Evolutionary conservation across 805 yeast genomes (phyloP), one percentile per base, ranked within the genome.

Genomic region (Yamadazyma paraphyllophila): DNA sequence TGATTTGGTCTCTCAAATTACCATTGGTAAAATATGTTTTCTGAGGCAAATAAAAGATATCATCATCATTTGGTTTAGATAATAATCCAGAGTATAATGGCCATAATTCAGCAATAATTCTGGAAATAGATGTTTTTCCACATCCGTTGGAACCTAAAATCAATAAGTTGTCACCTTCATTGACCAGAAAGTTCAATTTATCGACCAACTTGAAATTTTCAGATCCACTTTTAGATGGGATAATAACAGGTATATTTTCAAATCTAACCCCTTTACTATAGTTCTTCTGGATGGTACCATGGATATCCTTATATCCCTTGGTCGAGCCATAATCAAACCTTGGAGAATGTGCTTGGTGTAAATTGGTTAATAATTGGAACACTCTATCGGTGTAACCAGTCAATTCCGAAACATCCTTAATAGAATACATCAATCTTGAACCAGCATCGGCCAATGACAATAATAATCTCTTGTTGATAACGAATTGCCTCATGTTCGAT

Each of bases 381-480:
- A 91, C 85, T 52, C 97, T 71, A 56, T 88, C 92, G 0, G 97
- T 88, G 60, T 87, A 85, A 10, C 97, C 97, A 1, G 96, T 87
- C 44, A 91, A 75, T 62, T 84, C 91, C n/a, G 94, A 85, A 16
- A 91, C 77, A 64, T 90, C 97, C 62, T 91, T 91, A 54, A 90
- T 86, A 2, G 97, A 89, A 64, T 88, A 89, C 96, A 91, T 90
- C 67, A 91, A 76, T 54, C 97, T 76, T 11, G 95, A 85, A 4
- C 97, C 97, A 0, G 98, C 96, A 67, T 91, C 98, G 4, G 97
- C 96, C 61, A 91, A 75, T 3, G 94, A 85, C 53, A 91, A 76
- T 87, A 91, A 84, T 52, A 91, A 74, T 58, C 98, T 77, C 68
- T 91, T 91, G 71, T 91, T 91, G 44, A 88, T 90, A 56, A 91